These are phyloP conservation scores for Limnomonas spitsbergensis DNA, from an alignment of 139 green algal species.

Conservation along the genomic window DNA sequence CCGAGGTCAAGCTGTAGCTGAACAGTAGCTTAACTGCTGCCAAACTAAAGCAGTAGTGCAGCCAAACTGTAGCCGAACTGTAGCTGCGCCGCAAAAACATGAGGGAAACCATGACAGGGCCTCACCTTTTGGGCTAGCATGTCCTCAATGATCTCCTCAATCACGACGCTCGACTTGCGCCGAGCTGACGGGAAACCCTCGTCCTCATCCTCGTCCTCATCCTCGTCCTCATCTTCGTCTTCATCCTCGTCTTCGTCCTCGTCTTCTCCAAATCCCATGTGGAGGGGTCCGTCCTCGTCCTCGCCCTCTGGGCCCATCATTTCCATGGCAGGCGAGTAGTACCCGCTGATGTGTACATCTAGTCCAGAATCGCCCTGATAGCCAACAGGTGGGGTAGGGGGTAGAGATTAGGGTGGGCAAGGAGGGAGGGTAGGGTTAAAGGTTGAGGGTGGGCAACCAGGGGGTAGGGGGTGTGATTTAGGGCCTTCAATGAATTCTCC, in stretches of 20 bases:
- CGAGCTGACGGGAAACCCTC: not conserved
- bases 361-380: not conserved
- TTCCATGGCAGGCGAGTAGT: conserved; percentile 64
- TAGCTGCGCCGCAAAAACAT: too few species aligned
- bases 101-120: too few species aligned
- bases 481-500: too few species aligned
- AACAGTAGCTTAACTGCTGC: too few species aligned
- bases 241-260: conserved; percentile 37
- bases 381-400: not conserved
- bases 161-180: conserved; percentile 41
- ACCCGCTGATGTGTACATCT: conserved; percentile 76
- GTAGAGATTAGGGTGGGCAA: too few species aligned
- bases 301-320: conserved; percentile 31
- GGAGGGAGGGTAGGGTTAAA: too few species aligned
- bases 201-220: conserved; percentile 35
- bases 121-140: too few species aligned
- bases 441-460: too few species aligned
- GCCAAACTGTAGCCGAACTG: too few species aligned
- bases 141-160: conserved; percentile 53
- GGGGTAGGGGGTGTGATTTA: too few species aligned
- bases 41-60: too few species aligned
- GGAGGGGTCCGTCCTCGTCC: conserved; percentile 36
- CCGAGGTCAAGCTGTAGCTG: too few species aligned
- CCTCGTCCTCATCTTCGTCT: conserved; percentile 27
- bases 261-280: conserved; percentile 29